Conservation (phyloP, 78 protist genomes). For the Dictyostelium purpureum region DNA sequence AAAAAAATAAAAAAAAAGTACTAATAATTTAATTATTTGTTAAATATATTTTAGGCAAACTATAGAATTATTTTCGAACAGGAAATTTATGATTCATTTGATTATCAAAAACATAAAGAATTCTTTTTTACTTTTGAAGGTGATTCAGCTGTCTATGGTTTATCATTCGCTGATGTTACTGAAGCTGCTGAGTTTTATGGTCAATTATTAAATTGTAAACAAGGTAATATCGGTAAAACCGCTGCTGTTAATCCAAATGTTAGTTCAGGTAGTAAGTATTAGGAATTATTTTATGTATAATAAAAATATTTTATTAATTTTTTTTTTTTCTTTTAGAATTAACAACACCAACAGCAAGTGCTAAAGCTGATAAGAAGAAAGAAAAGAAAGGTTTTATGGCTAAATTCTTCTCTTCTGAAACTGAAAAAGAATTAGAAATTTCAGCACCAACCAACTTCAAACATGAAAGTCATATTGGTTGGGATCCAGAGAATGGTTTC, state of each 20-base stretch:
- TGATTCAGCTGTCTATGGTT: constrained; percentile 67
- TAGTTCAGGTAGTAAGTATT: background rate
- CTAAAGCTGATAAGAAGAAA: constrained; percentile 58
- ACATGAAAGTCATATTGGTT: constrained; percentile 82
- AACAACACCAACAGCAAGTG: constrained; percentile 1
- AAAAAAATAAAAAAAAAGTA: background rate
- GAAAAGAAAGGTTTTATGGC: constrained; percentile 44
- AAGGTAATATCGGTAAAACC: background rate
- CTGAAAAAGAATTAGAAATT: constrained; percentile 46
- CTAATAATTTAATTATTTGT: background rate
- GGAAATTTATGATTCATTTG: constrained; percentile 79
- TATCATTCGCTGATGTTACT: constrained; percentile 75
- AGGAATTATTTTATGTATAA: too few species aligned
- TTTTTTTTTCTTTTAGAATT: background rate
- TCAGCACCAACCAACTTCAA: constrained; percentile 79
- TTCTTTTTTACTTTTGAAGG: constrained; percentile 83
- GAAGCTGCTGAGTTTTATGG: constrained; percentile 74
- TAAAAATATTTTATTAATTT: background rate
- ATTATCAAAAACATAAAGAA: constrained; percentile 15
- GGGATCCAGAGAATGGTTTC: constrained; percentile 80
- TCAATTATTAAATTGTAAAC: constrained; percentile 12
- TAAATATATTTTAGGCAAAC: background rate
- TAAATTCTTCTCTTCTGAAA: constrained; percentile 8
- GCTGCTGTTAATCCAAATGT: constrained; percentile 20
- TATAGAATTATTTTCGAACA: constrained; percentile 65